Conservation (phyloP, 495 filamentous ascomycete species). For the Talaromyces borbonicus region DNA sequence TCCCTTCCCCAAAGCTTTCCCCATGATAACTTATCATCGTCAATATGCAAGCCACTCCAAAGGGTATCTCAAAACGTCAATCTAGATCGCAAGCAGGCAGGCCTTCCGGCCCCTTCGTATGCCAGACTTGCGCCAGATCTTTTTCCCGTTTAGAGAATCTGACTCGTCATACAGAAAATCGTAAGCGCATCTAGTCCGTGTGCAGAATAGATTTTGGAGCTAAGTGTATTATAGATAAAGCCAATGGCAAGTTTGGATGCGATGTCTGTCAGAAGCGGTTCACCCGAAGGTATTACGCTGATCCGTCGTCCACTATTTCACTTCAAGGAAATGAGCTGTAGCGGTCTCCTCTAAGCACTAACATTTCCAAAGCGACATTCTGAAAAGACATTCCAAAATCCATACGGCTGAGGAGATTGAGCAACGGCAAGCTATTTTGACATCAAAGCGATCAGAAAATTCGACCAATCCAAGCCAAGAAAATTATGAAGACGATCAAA, state of each 20-base stretch:
- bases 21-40: background rate
- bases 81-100: background rate
- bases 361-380: background rate
- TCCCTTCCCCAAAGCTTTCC: background rate
- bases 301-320: background rate
- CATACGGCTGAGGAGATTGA: background rate
- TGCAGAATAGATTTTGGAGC: background rate
- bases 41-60: constrained; percentile 1
- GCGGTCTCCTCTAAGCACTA: background rate
- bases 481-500: background rate
- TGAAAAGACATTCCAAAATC: background rate
- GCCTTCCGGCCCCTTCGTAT: background rate
- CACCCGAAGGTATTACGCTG: background rate
- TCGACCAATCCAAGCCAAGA: background rate
- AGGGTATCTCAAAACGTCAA: background rate
- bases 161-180: background rate
- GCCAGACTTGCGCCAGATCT: constrained; percentile 5
- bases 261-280: constrained; percentile 4
- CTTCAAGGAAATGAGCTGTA: no score
- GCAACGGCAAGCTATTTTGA: background rate
- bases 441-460: background rate
- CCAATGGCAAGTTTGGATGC: constrained; percentile 4
- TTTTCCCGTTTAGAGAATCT: constrained; percentile 10
- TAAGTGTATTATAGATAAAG: constrained; percentile 4
- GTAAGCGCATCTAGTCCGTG: background rate